These are phyloP conservation scores for Ochromonas danica DNA, from an alignment of 108 stramenopile genomes.

Conservation along the genomic window DNA sequence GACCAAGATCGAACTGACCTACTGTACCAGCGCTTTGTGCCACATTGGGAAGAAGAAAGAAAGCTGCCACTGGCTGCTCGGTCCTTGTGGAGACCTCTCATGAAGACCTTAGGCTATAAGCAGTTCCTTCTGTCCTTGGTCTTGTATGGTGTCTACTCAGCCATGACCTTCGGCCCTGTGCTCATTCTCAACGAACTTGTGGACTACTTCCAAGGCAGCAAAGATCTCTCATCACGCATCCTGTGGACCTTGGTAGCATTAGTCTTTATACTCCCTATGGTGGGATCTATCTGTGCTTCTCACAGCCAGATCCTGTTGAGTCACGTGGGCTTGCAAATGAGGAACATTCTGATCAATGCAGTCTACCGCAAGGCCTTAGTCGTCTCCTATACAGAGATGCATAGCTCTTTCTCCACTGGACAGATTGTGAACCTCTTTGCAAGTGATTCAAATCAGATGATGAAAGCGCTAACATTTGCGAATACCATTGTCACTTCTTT, in stretches of 20 bases:
- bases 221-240: not conserved
- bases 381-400: not conserved
- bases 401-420: not conserved
- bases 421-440: conserved; percentile 12
- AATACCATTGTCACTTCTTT: conserved; percentile 23
- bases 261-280: conserved; percentile 22
- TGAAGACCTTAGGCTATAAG: conserved; percentile 1
- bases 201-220: not conserved
- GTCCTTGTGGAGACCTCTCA: conserved; percentile 1
- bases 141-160: not conserved
- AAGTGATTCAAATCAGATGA: conserved; percentile 25
- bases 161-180: not conserved
- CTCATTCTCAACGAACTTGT: conserved; percentile 17
- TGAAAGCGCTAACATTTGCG: not conserved
- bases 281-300: not conserved
- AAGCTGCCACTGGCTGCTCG: not conserved
- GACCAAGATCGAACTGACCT: not conserved
- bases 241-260: conserved; percentile 4
- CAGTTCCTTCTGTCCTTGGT: not conserved
- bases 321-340: not conserved
- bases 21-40: not conserved
- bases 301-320: not conserved
- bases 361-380: conserved; percentile 10
- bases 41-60: not conserved
- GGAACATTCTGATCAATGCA: not conserved